Evolutionary conservation across 805 yeast genomes (phyloP).

Genomic region (Osmozyma mogii): DNA sequence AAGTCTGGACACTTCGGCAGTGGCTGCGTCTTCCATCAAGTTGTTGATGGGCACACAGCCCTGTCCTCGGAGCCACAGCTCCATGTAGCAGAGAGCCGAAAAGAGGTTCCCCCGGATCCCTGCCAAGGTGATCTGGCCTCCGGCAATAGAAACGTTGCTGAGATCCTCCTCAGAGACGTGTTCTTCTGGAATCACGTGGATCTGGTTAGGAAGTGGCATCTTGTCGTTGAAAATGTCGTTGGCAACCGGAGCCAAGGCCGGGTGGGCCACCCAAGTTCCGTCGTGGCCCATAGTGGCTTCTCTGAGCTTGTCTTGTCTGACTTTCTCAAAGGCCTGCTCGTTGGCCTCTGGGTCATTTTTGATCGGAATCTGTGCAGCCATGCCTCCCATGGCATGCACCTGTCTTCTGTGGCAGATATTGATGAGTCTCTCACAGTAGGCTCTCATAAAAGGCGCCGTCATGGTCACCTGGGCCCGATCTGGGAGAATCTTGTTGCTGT

Average conservation of each 20-base stretch:
- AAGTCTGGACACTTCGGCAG: conserved; percentile 17
- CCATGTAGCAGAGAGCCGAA: conserved; percentile 16
- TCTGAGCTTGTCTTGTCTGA: conserved; percentile 13
- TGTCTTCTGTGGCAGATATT: conserved; percentile 16
- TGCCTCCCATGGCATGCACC: conserved; percentile 20
- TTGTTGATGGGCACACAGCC: conserved; percentile 18
- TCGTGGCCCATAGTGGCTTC: conserved; percentile 17
- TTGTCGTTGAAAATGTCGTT: conserved; percentile 11
- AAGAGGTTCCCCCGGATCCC: conserved; percentile 16
- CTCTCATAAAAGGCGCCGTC: conserved; percentile 15
- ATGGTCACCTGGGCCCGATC: conserved; percentile 15
- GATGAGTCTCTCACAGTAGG: conserved; percentile 14
- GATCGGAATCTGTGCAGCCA: conserved; percentile 20
- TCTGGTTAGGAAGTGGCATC: conserved; percentile 19
- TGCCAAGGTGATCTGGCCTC: conserved; percentile 8
- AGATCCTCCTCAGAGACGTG: conserved; percentile 10
- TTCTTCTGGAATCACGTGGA: conserved; percentile 9
- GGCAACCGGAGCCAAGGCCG: conserved; percentile 15
- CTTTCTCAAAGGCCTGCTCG: conserved; percentile 13
- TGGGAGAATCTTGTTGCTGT: conserved; percentile 13
- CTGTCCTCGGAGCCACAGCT: conserved; percentile 15
- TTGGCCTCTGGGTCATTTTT: conserved; percentile 13
- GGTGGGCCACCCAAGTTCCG: conserved; percentile 19
- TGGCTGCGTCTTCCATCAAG: conserved; percentile 19
- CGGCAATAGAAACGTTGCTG: conserved; percentile 11